Conservation (phyloP, 306 rosid genomes). For the Vachellia collinsii region DNA sequence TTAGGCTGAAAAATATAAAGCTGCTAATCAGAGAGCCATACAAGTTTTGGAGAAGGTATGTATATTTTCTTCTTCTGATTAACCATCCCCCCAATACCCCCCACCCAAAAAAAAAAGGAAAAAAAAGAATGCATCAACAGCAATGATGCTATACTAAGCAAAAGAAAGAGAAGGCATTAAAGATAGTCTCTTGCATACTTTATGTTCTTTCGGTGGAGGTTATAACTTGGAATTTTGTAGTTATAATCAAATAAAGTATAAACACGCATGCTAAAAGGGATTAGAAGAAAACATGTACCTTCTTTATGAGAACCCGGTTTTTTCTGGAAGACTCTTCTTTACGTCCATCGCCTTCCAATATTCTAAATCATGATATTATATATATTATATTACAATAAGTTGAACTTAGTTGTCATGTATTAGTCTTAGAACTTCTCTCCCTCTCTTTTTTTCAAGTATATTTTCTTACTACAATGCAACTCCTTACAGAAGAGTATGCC, state of each 20-base stretch:
- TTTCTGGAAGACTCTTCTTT: neutral
- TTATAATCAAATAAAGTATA: neutral
- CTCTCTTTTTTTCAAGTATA: neutral
- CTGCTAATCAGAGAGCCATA: conserved; percentile 70
- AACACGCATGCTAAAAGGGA: neutral
- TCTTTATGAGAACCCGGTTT: neutral
- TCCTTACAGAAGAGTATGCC: conserved; percentile 16
- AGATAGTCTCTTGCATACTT: neutral
- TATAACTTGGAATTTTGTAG: neutral
- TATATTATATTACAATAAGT: neutral
- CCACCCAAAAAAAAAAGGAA: neutral
- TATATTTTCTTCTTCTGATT: neutral
- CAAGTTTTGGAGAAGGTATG: conserved; percentile 77
- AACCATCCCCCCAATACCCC: neutral
- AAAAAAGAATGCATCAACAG: neutral
- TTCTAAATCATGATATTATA: neutral
- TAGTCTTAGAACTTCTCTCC: neutral
- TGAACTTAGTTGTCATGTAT: neutral
- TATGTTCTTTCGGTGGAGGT: neutral
- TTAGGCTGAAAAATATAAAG: conserved; percentile 69
- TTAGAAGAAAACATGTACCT: neutral
- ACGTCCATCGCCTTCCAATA: neutral
- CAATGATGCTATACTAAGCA: neutral
- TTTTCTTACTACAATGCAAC: neutral
- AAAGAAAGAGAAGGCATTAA: neutral